Evolutionary conservation across 139 green algal genomes (phyloP).

Genomic region (Volvox reticuliferus): DNA sequence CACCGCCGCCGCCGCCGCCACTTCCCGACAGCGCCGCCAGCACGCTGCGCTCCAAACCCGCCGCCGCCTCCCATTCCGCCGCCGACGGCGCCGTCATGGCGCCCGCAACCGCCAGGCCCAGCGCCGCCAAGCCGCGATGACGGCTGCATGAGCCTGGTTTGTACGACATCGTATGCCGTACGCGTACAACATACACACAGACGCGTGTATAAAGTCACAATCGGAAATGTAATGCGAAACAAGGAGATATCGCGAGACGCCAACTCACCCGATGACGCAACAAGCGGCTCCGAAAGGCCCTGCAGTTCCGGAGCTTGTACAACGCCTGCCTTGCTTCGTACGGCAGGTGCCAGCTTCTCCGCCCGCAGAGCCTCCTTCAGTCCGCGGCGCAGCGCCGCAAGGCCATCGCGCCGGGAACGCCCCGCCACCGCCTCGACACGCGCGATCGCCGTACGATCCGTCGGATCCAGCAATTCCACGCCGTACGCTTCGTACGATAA

Average conservation of each 20-base stretch:
- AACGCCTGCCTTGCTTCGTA: conserved; percentile 57
- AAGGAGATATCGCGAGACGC: too few species aligned
- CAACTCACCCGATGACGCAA: conserved; percentile 39
- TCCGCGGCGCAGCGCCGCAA: conserved; percentile 72
- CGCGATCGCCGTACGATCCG: conserved; percentile 46
- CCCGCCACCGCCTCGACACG: conserved; percentile 63
- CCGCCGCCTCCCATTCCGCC: conserved; percentile 59
- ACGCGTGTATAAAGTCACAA: not conserved
- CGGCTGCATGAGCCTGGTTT: conserved; percentile 44
- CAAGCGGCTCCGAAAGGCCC: conserved; percentile 56
- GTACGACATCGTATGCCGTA: not conserved
- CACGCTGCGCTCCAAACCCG: conserved; percentile 58
- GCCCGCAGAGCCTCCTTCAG: conserved; percentile 71
- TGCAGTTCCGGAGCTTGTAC: conserved; percentile 65
- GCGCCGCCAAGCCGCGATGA: conserved; percentile 59
- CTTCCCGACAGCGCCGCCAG: conserved; percentile 39
- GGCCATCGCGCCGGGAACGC: not conserved
- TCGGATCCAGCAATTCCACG: conserved; percentile 46
- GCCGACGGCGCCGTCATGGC: conserved; percentile 23
- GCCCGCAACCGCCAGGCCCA: conserved; percentile 61
- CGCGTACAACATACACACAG: not conserved
- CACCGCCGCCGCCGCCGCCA: conserved; percentile 6
- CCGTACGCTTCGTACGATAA: conserved; percentile 10
- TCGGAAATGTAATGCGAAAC: too few species aligned
- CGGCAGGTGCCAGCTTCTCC: conserved; percentile 57